phyloP scores from a whole-genome alignment of 768 basidiomycete species.

The Porpolomopsis calyptriformis region DNA sequence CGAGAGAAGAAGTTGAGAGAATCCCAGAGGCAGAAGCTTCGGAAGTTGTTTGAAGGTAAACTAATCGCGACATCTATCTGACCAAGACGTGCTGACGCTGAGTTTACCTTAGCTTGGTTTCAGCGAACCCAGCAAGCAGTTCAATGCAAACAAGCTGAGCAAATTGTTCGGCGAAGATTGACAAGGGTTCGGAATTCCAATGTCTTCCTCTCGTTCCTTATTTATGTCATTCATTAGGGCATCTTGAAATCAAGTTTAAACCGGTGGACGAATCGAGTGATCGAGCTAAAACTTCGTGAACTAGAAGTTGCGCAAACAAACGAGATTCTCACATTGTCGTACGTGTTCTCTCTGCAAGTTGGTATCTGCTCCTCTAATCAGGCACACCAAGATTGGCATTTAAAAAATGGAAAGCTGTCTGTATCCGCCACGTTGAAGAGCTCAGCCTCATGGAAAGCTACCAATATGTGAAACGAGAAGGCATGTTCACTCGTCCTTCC shows the following conservation, averaged over 20 bases:
- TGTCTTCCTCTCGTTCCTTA: background rate
- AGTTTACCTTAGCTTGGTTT: slow-evolving; percentile 35
- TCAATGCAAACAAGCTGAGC: slow-evolving; percentile 35
- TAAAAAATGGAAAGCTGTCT: slow-evolving; percentile 57
- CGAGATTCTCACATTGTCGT: slow-evolving; percentile 24
- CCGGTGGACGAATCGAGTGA: slow-evolving; percentile 64
- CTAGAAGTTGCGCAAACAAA: slow-evolving; percentile 47
- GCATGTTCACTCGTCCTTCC: slow-evolving; percentile 24
- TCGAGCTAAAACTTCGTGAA: slow-evolving; percentile 64
- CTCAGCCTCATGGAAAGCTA: slow-evolving; percentile 78
- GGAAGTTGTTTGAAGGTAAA: slow-evolving; percentile 27
- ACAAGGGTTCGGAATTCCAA: slow-evolving; percentile 25
- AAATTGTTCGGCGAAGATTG: slow-evolving; percentile 28
- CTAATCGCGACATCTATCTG: background rate
- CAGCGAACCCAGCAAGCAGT: slow-evolving; percentile 26
- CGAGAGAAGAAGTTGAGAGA: slow-evolving; percentile 35
- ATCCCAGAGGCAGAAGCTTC: slow-evolving; percentile 30
- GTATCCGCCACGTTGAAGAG: slow-evolving; percentile 56
- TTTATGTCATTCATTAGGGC: slow-evolving; percentile 30
- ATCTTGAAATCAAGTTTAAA: slow-evolving; percentile 36
- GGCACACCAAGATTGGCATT: slow-evolving; percentile 38
- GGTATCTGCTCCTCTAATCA: slow-evolving; percentile 4
- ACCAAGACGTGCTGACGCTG: slow-evolving; percentile 12
- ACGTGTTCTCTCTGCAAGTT: slow-evolving; percentile 6
- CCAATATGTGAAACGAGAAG: slow-evolving; percentile 70